Evolutionary conservation across 179 eudicot species (phyloP), one percentile per base, ranked within the genome.

Genomic region (Gypsophila paniculata): DNA sequence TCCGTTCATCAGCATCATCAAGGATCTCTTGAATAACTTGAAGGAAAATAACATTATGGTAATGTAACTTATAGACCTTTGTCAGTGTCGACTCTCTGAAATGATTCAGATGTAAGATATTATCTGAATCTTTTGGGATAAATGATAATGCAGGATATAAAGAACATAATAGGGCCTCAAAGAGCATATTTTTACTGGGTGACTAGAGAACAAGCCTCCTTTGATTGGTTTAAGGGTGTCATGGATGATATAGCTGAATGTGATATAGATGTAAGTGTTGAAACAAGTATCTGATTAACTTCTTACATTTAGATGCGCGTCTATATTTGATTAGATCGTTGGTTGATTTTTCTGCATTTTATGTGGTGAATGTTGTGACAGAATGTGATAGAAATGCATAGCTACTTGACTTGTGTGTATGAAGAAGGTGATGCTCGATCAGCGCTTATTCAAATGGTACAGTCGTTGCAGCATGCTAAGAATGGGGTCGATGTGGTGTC

Each of bases 361-460:
- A 5, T 53, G 8, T 19, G 9, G 9, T 92, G n/a, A 96, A 92
- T 68, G 84, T 90, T 17, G 95, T 95, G 72, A 92, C 99, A 59
- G 89, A 92, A 90, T 95, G 75, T 95, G 17, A 88, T 92, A 78
- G 96, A 95, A 82, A 90, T 95, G 99, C 97, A 95, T 68, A 95
- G 83, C 76, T 90, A 92, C 83, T 78, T 95, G 77, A 92, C 99
- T 15, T 92, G 99, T 80, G 93, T 95, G 60, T 92, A 92, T 22
- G 96, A 90, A 80, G 95, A 90, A 85, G 97, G 96, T 11, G 96
- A 95, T 89, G 99, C 96, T 58, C 81, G 99, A 72, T 95, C 97
- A 61, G 97, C 96, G n/a, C 89, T 95, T 15, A 90, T 92, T 62
- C 84, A 87, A 23, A 88, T 87, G 97, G 97, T 92, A 14, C 97